Evolutionary conservation across 2,329 filamentous ascomycete species (phyloP), one percentile per base, ranked within the genome.

Genomic region (Aspergillus sergii): DNA sequence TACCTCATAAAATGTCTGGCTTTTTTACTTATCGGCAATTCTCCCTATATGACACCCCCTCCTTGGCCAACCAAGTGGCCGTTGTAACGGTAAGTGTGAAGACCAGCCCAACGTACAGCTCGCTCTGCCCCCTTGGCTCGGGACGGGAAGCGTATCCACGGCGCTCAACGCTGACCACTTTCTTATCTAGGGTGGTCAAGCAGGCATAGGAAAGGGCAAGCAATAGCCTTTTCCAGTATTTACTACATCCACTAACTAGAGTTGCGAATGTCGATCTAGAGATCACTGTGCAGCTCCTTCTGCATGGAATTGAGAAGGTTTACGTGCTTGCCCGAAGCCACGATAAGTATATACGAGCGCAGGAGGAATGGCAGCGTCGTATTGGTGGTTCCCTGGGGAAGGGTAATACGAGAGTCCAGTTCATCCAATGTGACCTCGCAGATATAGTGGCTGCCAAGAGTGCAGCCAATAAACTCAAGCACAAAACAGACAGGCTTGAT

Each of bases 351-450:
- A 46, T 60, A 11, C 64, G 57, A 26, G 70, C 73, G 21, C 64
- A 64, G n/a, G 55, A 68, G 41, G 64, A 69, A 66, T 76, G 74
- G 72, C 58, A 58, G 32, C 36, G 59, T 11, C 61, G 62, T 28
- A 45, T 63, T 23, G 68, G 62, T 43, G 69, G 72, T 48, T 54
- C 51, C 12, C 61, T 70, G 11, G 63, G 53, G 1, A 66, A 74
- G 14, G 57, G 67, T 19, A 63, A 70, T 28, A 48, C 32, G 32
- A 66, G 68, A 56, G 63, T 70, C 11, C 55, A 65, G 19, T 76
- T 75, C 51, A 57, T 76, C n/a, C 58, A 64, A 57, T 76, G 74
- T 57, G 73, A 78, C 64, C 66, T 77, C 26, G 67, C 59, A 34
- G 71, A 75, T 67, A 69, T 77, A 55, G 36, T 53, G 23, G 61